Conservation (phyloP, 106 monocot species). For the Cymbidium sinense region DNA sequence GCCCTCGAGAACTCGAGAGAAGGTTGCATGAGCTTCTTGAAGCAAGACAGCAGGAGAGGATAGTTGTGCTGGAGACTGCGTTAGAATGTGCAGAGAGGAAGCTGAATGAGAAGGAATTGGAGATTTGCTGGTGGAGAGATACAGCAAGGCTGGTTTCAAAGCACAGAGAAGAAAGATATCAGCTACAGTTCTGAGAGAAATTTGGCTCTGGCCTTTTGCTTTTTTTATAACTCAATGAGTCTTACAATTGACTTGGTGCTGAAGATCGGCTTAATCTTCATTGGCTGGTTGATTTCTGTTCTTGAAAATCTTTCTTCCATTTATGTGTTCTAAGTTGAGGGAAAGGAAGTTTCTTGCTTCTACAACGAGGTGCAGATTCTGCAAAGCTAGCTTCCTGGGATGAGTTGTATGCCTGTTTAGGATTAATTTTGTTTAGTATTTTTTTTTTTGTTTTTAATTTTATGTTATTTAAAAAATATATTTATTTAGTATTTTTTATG, state of each 20-base stretch:
- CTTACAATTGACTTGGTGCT: too few relatives aligned
- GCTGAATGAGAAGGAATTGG: conserved; percentile 57
- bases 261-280: too few relatives aligned
- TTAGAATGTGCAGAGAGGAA: conserved; percentile 35
- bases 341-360: neutral
- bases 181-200: neutral
- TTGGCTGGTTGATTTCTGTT: neutral
- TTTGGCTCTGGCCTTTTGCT: neutral
- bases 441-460: too few relatives aligned
- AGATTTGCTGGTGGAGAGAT: conserved; percentile 67
- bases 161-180: conserved; percentile 14
- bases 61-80: conserved; percentile 58
- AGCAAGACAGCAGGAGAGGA: conserved; percentile 54
- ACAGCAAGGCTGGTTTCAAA: conserved; percentile 45
- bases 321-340: neutral
- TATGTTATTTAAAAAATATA: too few relatives aligned
- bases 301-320: neutral
- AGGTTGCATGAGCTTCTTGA: conserved; percentile 66
- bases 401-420: too few relatives aligned
- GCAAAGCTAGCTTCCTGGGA: too few relatives aligned
- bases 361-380: too few relatives aligned
- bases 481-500: too few relatives aligned
- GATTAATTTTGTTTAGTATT: too few relatives aligned
- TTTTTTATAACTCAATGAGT: neutral
- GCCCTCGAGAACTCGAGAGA: conserved; percentile 57